Conservation (phyloP, 73 alveolate genomes). For the Halteria grandinella region DNA sequence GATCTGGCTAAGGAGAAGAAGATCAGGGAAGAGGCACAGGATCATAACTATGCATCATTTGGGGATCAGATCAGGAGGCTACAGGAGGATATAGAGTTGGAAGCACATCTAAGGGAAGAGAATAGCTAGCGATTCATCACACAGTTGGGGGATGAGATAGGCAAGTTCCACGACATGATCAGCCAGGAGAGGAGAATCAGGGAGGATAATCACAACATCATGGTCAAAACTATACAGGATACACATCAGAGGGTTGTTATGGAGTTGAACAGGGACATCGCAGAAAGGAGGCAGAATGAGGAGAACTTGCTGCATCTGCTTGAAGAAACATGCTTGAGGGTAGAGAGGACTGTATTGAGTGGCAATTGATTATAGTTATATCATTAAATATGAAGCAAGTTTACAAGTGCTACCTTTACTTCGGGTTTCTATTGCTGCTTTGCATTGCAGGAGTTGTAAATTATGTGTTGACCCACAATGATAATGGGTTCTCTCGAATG, state of each 20-base stretch:
- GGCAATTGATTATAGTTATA: too few species aligned
- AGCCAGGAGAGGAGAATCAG: constrained; percentile 61
- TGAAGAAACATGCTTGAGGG: constrained; percentile 77
- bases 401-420: too few species aligned
- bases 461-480: too few species aligned
- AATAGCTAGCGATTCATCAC: constrained; percentile 27
- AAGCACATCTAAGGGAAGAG: constrained; percentile 70
- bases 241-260: constrained; percentile 52
- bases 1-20: constrained; percentile 85
- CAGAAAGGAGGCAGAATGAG: constrained; percentile 65
- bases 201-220: constrained; percentile 66
- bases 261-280: constrained; percentile 61
- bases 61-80: constrained; percentile 35
- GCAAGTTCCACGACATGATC: constrained; percentile 70
- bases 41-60: constrained; percentile 13
- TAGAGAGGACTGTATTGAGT: constrained; percentile 73
- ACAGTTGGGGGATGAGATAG: constrained; percentile 70
- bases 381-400: too few species aligned
- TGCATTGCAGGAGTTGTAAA: too few species aligned
- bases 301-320: constrained; percentile 67
- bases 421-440: too few species aligned
- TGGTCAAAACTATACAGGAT: constrained; percentile 73
- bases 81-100: constrained; percentile 54
- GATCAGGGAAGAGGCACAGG: constrained; percentile 69
- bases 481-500: too few species aligned